Conservation (phyloP, 2,329 filamentous ascomycete genomes). For the Aspergillus sp. region DNA sequence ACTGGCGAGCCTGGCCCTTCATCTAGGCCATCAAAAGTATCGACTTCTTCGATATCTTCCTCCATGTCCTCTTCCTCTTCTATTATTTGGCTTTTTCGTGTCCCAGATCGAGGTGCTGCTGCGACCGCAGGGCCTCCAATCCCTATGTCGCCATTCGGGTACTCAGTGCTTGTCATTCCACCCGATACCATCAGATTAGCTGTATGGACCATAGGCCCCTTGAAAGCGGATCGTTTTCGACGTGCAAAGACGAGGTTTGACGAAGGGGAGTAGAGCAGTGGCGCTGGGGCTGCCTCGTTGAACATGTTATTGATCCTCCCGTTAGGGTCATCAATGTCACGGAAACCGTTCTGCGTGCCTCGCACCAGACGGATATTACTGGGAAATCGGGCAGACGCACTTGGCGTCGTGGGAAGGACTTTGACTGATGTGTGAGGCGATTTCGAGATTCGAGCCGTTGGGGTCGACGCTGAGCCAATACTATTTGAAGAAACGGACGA, state of each 20-base stretch:
- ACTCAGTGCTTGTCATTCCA: slow-evolving; percentile 37
- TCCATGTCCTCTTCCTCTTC: slow-evolving; percentile 48
- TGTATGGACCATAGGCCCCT: slow-evolving; percentile 47
- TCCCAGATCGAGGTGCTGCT: slow-evolving; percentile 27
- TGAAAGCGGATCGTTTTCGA: slow-evolving; percentile 49
- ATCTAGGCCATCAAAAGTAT: slow-evolving; percentile 40
- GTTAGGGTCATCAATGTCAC: slow-evolving; percentile 29
- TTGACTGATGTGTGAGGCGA: slow-evolving; percentile 91
- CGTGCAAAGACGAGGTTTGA: slow-evolving; percentile 50
- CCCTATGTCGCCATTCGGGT: slow-evolving; percentile 32
- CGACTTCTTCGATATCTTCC: slow-evolving; percentile 46
- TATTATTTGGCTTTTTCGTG: slow-evolving; percentile 47
- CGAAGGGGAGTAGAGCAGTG: slow-evolving; percentile 42
- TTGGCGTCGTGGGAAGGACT: slow-evolving; percentile 89
- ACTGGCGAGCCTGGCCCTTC: slow-evolving; percentile 30
- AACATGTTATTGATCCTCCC: slow-evolving; percentile 36
- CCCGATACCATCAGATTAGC: slow-evolving; percentile 37
- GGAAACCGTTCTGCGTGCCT: slow-evolving; percentile 38
- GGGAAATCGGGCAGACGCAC: slow-evolving; percentile 69
- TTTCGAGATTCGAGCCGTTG: slow-evolving; percentile 66
- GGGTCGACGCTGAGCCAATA: slow-evolving; percentile 67
- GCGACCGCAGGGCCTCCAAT: slow-evolving; percentile 19
- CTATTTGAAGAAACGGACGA: slow-evolving; percentile 86
- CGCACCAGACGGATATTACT: slow-evolving; percentile 83
- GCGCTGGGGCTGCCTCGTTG: slow-evolving; percentile 41